Evolutionary conservation across 2,329 filamentous ascomycete genomes (phyloP), one percentile per base, ranked within the genome.

Genomic region (Claviceps maximensis): DNA sequence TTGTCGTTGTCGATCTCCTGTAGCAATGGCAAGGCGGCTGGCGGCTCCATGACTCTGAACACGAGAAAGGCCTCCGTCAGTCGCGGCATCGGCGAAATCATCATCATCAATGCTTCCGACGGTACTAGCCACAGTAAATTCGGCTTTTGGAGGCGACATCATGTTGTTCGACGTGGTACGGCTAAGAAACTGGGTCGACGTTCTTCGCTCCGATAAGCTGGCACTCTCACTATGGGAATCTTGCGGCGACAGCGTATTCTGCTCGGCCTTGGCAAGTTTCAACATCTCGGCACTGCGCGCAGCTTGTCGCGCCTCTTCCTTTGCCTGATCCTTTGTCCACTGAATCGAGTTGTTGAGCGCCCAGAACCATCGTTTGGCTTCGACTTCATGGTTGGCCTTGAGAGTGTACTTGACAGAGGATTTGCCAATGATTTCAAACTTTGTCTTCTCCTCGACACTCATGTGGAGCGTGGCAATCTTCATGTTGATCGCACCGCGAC

Each of bases 291-390:
- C 85, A 61, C 84, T 86, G 53, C 82, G 83, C 8, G 82, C 82
- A 36, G 83, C 83, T 56, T 89, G 83, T 59, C 77, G 83, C 63
- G 91, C 85, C 62, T 96, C 91, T 66, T 95, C 89, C 60, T 86
- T 90, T 8, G 89, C 90, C 70, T 97, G 93, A 63, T 98, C 93
- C 68, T 98, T 98, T 57, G 89, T 85, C 86, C 89, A 97, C 66
- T 97, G 93, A 49, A 98, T 98, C 6, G 93, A 91, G 66, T 98
- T 98, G 71, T 98, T 98, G 57, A 98, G 74, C 0, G 93, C 88
- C 93, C 93, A 98, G 69, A 94, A 98, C 93, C 93, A 98, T 53
- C 93, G 82, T 70, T 98, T 98, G 6, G 93, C 91, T 68, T 98
- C 93, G 29, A 97, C 91, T 64, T 96, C 87, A 69, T 98, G 93